Evolutionary conservation across 2,329 filamentous ascomycete genomes (phyloP).

Genomic region (Sclerotinia trifoliorum): DNA sequence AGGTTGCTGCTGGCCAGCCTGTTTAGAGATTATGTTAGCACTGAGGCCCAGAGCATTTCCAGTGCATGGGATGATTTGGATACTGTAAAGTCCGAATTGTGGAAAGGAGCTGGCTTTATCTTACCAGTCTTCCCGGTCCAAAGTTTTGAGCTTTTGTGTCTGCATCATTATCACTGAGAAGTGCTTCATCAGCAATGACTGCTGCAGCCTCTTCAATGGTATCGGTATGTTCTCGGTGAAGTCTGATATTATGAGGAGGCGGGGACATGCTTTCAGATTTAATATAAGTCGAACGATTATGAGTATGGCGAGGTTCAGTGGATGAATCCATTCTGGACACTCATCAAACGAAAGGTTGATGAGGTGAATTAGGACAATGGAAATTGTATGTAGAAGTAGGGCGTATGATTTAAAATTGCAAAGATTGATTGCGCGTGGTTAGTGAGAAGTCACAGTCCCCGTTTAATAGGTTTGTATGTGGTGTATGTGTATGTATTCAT

Average conservation of each 20-base stretch:
- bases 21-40: conserved; percentile 6
- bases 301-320: background rate
- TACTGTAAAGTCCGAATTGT: background rate
- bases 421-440: background rate
- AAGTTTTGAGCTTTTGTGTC: conserved; percentile 44
- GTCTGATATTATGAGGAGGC: conserved; percentile 22
- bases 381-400: background rate
- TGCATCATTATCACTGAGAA: conserved; percentile 23
- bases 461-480: background rate
- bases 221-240: conserved; percentile 27
- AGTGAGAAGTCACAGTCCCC: background rate
- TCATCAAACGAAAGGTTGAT: background rate
- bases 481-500: no score
- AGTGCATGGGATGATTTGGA: background rate
- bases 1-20: conserved; percentile 57
- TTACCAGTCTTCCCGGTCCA: conserved; percentile 65
- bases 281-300: background rate
- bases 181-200: conserved; percentile 28
- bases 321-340: conserved; percentile 16
- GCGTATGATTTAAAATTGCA: background rate
- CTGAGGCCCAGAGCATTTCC: background rate
- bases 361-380: background rate
- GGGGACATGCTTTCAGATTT: conserved; percentile 19
- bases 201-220: conserved; percentile 34
- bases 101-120: background rate